Evolutionary conservation across 805 yeast genomes (phyloP).

Genomic region (Starmerella lactis-condensi): DNA sequence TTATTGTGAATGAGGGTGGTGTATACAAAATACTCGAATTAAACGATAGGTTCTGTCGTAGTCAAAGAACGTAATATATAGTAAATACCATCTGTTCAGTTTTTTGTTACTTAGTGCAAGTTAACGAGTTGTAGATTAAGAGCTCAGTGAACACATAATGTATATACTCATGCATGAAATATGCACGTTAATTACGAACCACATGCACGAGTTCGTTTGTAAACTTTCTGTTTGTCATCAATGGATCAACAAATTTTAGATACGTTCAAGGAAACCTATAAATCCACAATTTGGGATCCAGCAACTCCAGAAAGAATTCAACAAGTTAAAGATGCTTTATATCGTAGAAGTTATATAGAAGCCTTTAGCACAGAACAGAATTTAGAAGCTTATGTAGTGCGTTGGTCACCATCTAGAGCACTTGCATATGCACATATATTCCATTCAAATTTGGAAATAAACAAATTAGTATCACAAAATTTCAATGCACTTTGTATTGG

Average conservation of each 20-base stretch:
- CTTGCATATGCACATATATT: slow-evolving; percentile 55
- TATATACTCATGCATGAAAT: too few species aligned
- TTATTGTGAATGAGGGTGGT: slow-evolving; percentile 72
- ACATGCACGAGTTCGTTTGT: too few species aligned
- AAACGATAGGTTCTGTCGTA: slow-evolving; percentile 60
- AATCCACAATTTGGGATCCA: slow-evolving; percentile 13
- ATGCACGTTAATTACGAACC: too few species aligned
- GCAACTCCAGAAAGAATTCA: slow-evolving; percentile 35
- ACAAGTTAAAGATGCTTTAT: slow-evolving; percentile 48
- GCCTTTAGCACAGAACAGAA: slow-evolving; percentile 52
- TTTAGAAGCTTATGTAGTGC: slow-evolving; percentile 55
- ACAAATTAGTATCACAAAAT: slow-evolving; percentile 18
- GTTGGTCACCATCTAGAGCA: slow-evolving; percentile 80
- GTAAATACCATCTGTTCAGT: too few species aligned
- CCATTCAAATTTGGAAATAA: slow-evolving; percentile 28
- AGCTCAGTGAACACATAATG: too few species aligned
- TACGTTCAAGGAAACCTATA: slow-evolving; percentile 18
- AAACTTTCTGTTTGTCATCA: too few species aligned
- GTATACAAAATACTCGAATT: slow-evolving; percentile 82
- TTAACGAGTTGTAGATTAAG: too few species aligned
- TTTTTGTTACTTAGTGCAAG: too few species aligned
- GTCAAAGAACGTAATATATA: slow-evolving; percentile 4
- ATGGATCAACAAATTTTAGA: too few species aligned
- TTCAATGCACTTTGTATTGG: slow-evolving; percentile 46
- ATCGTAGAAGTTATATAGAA: slow-evolving; percentile 44